A percentile compares a stretch with the other conserved stretches of the same genome.
Conservation (phyloP, 768 basidiomycete species). For the Tricholomella constricta region DNA sequence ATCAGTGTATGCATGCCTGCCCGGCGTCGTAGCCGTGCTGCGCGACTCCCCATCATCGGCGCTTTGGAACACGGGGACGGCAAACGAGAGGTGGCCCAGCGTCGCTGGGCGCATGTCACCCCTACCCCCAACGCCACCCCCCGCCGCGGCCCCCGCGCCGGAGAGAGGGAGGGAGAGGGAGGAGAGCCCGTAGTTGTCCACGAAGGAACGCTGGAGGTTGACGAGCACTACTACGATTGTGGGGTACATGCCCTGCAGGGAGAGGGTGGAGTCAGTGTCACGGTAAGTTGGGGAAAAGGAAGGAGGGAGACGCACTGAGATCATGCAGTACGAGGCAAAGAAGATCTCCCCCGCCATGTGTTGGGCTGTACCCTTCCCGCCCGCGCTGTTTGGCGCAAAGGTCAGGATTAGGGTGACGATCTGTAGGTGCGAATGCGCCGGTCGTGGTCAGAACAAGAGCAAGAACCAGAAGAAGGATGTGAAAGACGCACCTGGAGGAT, state of each 20-base stretch:
- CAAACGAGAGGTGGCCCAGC: conserved; percentile 6
- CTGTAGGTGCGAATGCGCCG: neutral
- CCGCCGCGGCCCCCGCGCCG: neutral
- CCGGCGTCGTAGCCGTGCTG: no score
- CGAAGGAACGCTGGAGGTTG: conserved; percentile 4
- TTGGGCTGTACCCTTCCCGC: neutral
- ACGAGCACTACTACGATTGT: neutral
- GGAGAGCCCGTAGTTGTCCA: neutral
- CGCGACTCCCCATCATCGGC: no score
- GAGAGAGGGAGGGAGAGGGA: no score
- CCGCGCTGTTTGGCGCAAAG: neutral
- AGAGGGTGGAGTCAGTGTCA: neutral
- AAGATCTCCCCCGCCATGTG: neutral
- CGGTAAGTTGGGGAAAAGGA: neutral
- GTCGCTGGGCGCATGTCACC: conserved; percentile 1
- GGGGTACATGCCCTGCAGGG: no score
- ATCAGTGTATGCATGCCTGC: no score
- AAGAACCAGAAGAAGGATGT: no score
- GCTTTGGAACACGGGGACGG: neutral
- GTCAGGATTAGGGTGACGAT: neutral
- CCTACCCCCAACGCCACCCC: neutral
- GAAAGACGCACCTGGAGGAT: conserved; percentile 14
- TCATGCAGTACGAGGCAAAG: neutral
- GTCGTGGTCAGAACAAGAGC: neutral
- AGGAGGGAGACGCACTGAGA: neutral